Evolutionary conservation across 2,329 filamentous ascomycete species (phyloP), one percentile per base, ranked within the genome.

Genomic region (Paraphoma chrysanthemicola): DNA sequence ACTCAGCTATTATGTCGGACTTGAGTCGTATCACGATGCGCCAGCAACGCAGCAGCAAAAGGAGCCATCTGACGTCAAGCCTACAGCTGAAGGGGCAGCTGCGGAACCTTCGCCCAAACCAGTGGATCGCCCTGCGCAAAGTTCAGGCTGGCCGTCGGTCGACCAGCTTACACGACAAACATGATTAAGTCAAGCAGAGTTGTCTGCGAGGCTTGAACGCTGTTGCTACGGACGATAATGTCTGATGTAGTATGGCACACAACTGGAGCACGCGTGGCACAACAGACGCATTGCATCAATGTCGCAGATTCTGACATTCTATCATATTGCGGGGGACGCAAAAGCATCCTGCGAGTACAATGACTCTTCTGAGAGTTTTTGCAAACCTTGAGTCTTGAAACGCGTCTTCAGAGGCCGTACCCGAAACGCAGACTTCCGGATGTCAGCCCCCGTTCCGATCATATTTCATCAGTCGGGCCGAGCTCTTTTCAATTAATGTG

Each of bases 1-100:
- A 6, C 42, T 62, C 18, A 48, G 18, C 9, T 58, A 60, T 39
- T 62, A 62, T 47, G 46, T 57, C 14, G 46, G 54, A 3, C 33
- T 62, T 8, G 39, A 57, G 12, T 55, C 59, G 3, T 3, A 42
- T 23, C 44, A 51, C 6, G 30, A 47, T 11, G 51, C 48, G 3
- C 56, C 54, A 12, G 18, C 39, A 11, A 42, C 11, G 16, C 11
- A 2, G 8, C 12, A 42, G 39, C 39, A 10, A 11, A 42, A 42
- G 16, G 11, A 16, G 16, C 14, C 12, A 42, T 8, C 8, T 7
- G 31, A 33, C 12, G 31, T 12, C 12, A 12, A 10, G 33, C 33
- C 33, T 3, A 14, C 33, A 14, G 33, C 14, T 14, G 33, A 36
- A 3, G 33, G 14, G 9, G 14, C 33, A 10, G 14, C 6, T 3